Conservation (phyloP, 768 basidiomycete genomes). For the Serpula lacrymans region DNA sequence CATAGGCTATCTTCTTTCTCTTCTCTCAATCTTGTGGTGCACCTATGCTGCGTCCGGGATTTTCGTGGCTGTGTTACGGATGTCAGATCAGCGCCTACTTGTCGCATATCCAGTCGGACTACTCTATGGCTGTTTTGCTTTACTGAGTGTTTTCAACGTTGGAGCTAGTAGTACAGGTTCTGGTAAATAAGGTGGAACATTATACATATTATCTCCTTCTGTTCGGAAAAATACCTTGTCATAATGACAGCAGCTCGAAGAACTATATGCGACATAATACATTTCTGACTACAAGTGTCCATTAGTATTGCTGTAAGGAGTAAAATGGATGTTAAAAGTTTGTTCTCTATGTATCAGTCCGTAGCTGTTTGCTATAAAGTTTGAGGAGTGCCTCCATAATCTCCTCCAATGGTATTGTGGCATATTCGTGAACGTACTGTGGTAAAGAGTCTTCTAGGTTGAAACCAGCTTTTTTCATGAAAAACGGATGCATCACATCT, state of each 20-base stretch:
- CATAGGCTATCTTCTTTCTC: constrained; percentile 81
- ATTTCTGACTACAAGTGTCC: not conserved
- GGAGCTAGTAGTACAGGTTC: constrained; percentile 30
- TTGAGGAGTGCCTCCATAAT: constrained; percentile 79
- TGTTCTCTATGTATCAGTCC: constrained; percentile 20
- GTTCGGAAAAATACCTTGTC: no score
- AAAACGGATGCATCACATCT: constrained; percentile 84
- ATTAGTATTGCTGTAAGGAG: not conserved
- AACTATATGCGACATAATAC: no score
- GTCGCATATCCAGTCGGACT: constrained; percentile 96
- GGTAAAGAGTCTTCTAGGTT: constrained; percentile 82
- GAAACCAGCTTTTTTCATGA: constrained; percentile 82
- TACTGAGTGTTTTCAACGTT: constrained; percentile 86
- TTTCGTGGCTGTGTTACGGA: constrained; percentile 90
- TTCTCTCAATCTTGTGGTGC: constrained; percentile 90
- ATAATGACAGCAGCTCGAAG: no score
- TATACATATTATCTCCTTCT: no score
- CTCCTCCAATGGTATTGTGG: constrained; percentile 76
- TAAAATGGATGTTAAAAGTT: constrained; percentile 10
- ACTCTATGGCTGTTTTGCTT: constrained; percentile 90
- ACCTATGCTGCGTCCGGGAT: constrained; percentile 95
- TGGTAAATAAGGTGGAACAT: constrained; percentile 32
- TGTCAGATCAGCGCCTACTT: constrained; percentile 92
- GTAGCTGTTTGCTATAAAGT: constrained; percentile 73
- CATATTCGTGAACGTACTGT: constrained; percentile 85